A percentile compares a stretch with the other conserved stretches of the same genome.
phyloP scores from a whole-genome alignment of 805 yeast species.

The Starmerella etchellsii region DNA sequence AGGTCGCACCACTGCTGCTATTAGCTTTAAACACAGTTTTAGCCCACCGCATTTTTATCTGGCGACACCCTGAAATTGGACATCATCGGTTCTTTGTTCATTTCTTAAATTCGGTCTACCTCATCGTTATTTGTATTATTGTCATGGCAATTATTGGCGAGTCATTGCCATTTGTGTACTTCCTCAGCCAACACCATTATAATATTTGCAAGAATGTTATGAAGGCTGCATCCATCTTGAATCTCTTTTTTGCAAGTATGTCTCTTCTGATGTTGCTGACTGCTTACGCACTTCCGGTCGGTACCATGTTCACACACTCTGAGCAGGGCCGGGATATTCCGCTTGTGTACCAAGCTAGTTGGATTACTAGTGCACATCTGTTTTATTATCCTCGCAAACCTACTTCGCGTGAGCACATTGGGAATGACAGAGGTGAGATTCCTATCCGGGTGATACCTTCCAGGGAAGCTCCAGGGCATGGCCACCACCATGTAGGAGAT shows the following conservation, averaged over 20 bases:
- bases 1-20: conserved; percentile 46
- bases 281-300: conserved; percentile 46
- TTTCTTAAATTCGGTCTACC: conserved; percentile 39
- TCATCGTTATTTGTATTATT: conserved; percentile 43
- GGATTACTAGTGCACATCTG: conserved; percentile 55
- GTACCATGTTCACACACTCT: conserved; percentile 29
- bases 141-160: conserved; percentile 60
- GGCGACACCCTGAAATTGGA: conserved; percentile 67
- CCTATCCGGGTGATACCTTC: conserved; percentile 53
- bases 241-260: conserved; percentile 39
- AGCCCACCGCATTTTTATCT: conserved; percentile 61
- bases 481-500: conserved; percentile 38
- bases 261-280: conserved; percentile 38
- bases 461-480: conserved; percentile 32
- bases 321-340: conserved; percentile 23
- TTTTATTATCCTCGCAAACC: conserved; percentile 46
- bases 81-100: conserved; percentile 38
- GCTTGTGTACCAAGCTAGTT: conserved; percentile 47
- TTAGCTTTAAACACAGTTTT: conserved; percentile 49
- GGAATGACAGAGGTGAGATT: no score
- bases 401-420: no score
- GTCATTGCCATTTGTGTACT: conserved; percentile 46
- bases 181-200: conserved; percentile 35
- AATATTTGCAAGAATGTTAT: conserved; percentile 42
- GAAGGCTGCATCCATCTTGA: conserved; percentile 38